phyloP scores from a whole-genome alignment of 371 early-diverging fungal genomes.

The Mortierella sp. region DNA sequence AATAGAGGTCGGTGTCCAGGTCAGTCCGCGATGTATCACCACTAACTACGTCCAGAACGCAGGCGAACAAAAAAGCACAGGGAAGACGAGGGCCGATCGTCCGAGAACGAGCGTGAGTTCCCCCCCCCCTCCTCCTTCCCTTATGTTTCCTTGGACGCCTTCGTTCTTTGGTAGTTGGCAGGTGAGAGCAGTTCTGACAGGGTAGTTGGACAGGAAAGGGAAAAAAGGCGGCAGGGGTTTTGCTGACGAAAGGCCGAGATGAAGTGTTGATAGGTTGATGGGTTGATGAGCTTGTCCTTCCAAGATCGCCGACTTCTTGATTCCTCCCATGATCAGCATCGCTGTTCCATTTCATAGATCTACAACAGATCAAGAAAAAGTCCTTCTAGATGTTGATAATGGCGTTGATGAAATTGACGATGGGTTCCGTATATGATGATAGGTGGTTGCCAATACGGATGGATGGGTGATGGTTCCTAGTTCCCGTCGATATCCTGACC shows the following conservation, averaged over 20 bases:
- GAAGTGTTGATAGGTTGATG: neutral
- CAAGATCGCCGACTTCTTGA: neutral
- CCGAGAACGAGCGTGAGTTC: neutral
- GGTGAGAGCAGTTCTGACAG: constrained; percentile 18
- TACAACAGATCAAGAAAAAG: neutral
- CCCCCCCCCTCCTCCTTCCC: neutral
- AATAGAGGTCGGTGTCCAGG: constrained; percentile 18
- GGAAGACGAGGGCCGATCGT: neutral
- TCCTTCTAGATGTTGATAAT: neutral
- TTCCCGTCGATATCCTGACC: neutral
- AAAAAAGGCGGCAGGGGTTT: neutral
- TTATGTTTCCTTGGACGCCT: neutral
- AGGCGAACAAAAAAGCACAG: neutral
- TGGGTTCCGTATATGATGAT: neutral
- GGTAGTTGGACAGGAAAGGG: constrained; percentile 13
- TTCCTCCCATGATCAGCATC: neutral
- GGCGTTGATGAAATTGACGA: neutral
- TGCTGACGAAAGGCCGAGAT: neutral
- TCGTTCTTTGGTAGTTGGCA: neutral
- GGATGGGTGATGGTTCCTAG: neutral
- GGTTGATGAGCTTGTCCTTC: neutral
- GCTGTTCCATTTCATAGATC: neutral
- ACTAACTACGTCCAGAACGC: neutral
- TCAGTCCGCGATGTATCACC: constrained; percentile 27
- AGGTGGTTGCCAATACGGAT: neutral